Evolutionary conservation across 2,329 filamentous ascomycete genomes (phyloP), one percentile per base, ranked within the genome.

Genomic region (Pseudocercospora musae): DNA sequence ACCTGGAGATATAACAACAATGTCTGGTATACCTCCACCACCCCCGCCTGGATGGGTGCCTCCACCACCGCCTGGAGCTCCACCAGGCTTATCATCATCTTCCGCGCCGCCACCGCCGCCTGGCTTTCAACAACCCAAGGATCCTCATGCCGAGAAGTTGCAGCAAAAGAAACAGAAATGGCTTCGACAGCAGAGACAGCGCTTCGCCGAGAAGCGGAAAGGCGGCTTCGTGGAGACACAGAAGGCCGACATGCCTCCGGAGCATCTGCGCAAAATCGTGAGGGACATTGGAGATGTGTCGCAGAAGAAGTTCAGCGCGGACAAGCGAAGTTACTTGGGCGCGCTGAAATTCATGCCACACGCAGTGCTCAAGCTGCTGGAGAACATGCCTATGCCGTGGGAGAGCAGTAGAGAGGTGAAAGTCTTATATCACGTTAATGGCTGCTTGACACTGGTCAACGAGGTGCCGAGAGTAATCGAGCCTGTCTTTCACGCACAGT

Each of bases 341-440:
- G 95, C 96, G 33, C 80, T 99, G 66, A 99, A 99, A 80, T 99
- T 97, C 80, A 99, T 99, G 95, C 95, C 95, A 1, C 95, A 99
- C 75, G 95, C 95, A 5, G 95, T 99, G 10, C 80, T 99, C 80
- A 99, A 99, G 81, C 84, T 99, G 23, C 78, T 99, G 60, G 95
- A 99, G 81, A 99, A 99, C 73, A 99, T 99, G 95, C 95, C 95
- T 3, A 99, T 99, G 95, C 95, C 95, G 0, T 99, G 95, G 95
- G 95, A 99, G 80, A 95, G 92, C 61, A 88, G 92, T 25, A 87
- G 93, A 66, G 95, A 99, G 74, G 96, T 99, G 65, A 98, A 98
- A 79, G 95, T 99, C 27, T 83, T 99, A 11, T 99, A 99, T 77
- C 95, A 99, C 74, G 93, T 98, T 72, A 99, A 99, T 73, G 95